A percentile compares a stretch with the other conserved stretches of the same genome.
Evolutionary conservation across 177 flowering plant genomes (phyloP).

Genomic region (Vitis hybrid): DNA sequence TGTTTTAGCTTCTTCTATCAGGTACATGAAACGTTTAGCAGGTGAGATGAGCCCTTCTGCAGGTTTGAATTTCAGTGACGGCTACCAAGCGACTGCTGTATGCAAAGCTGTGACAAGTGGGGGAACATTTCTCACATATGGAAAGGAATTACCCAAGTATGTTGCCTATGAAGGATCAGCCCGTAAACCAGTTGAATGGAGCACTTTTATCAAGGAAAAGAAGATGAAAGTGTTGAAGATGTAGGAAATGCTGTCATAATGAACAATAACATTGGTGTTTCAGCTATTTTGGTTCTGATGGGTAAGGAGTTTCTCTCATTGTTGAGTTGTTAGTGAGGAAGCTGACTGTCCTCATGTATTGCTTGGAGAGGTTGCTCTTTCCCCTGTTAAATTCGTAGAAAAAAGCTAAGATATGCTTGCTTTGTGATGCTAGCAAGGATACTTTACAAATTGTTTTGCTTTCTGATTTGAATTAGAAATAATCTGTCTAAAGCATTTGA

Average conservation of each 20-base stretch:
- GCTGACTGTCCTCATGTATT: too few relatives aligned
- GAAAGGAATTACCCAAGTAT: constrained; percentile 10
- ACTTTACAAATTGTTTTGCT: too few relatives aligned
- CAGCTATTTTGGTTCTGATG: not conserved
- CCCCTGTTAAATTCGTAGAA: not conserved
- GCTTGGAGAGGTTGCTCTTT: not conserved
- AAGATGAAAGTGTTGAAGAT: constrained; percentile 3
- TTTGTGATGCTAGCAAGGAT: too few relatives aligned
- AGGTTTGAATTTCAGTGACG: constrained; percentile 12
- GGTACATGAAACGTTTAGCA: constrained; percentile 14
- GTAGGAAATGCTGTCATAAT: not conserved
- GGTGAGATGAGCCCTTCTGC: constrained; percentile 9
- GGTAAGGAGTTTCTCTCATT: not conserved
- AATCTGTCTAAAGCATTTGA: too few relatives aligned
- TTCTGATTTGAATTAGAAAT: too few relatives aligned
- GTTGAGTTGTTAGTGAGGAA: not conserved
- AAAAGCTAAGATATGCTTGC: not conserved
- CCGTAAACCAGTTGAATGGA: constrained; percentile 14
- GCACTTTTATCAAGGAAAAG: constrained; percentile 6
- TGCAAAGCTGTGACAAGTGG: constrained; percentile 8
- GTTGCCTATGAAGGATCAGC: constrained; percentile 13
- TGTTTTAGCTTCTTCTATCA: not conserved
- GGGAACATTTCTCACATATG: constrained; percentile 10
- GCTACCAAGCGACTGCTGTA: constrained; percentile 14
- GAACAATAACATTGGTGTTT: not conserved